Evolutionary conservation across 192 early-diverging fungal species (phyloP), one percentile per base, ranked within the genome.

Genomic region (Pecoramyces ruminantium): DNA sequence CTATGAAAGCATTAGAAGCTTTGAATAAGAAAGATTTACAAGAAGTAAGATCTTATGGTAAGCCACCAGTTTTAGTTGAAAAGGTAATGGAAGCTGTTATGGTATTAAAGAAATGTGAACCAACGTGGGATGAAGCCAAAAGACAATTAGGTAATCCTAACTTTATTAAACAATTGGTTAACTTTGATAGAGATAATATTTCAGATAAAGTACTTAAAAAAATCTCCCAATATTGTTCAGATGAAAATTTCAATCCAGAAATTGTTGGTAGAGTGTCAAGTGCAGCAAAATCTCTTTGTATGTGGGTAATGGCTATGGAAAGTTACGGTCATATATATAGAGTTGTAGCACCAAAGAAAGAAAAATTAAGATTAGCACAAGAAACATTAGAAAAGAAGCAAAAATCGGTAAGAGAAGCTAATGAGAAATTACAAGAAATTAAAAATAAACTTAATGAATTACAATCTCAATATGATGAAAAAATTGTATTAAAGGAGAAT

Each of bases 1-100:
- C 80, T 78, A 42, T 80, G 29, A 29, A 78, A 17, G 80, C 80
- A 8, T 78, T 80, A 21, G 80, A 80, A 80, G 80, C 80, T 18
- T 78, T 80, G 6, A 80, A 80, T 29, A 80, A 80, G 28, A 80
- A 80, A 21, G 80, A 80, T 38, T 38, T 80, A 40, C 80, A 80
- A n/a, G 80, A 80, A 40, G 78, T 80, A 29, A 80, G 78, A 80
- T 80, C 80, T 78, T 80, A 80, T 80, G 80, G 80, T 78, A 80
- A 80, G 14, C 80, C 80, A n/a, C 80, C 80, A 5, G 51, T 78
- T 29, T 78, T 80, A 29, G 80, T 80, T 8, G 80, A 80, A 80
- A 80, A 80, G 11, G 80, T 80, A 29, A 30, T 80, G 29, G 80
- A 80, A 80, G 80, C 80, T 21, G 80, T 80, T 16, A 80, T 80